Conservation (phyloP, 2,329 filamentous ascomycete species). For the Penicillium sp. region DNA sequence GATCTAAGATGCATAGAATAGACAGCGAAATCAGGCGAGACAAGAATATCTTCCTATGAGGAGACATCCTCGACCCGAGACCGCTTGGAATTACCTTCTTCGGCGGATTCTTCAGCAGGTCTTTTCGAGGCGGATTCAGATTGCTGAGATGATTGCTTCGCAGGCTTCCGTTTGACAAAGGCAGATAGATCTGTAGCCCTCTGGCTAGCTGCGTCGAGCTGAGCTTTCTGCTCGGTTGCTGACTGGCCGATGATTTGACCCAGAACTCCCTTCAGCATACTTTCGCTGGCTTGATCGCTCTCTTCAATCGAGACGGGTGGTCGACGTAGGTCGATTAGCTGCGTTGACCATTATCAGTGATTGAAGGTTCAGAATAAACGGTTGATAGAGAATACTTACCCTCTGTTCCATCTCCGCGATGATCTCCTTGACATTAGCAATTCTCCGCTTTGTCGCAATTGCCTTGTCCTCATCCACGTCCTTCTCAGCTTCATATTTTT, state of each 20-base stretch:
- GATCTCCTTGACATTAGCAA: constrained; percentile 60
- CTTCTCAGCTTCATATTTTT: constrained; percentile 37
- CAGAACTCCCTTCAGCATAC: constrained; percentile 55
- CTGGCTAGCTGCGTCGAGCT: constrained; percentile 53
- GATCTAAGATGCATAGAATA: not conserved
- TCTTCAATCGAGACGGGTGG: constrained; percentile 50
- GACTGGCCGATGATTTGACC: constrained; percentile 56
- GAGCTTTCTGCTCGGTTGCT: constrained; percentile 50
- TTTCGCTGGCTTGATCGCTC: constrained; percentile 33
- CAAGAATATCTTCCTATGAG: not conserved
- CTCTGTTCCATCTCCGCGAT: constrained; percentile 59
- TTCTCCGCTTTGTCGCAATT: constrained; percentile 44
- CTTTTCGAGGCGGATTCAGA: constrained; percentile 27
- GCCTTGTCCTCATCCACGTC: constrained; percentile 42
- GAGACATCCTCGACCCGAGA: constrained; percentile 22
- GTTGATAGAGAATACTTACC: too few relatives aligned
- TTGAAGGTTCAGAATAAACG: constrained; percentile 8
- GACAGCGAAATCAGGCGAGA: not conserved
- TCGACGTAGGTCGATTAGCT: constrained; percentile 56
- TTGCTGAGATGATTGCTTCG: constrained; percentile 14
- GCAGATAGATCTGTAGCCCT: constrained; percentile 58
- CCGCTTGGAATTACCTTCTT: constrained; percentile 27
- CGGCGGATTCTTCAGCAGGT: constrained; percentile 22
- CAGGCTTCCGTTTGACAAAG: constrained; percentile 55
- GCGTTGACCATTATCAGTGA: constrained; percentile 23